phyloP scores from a whole-genome alignment of 148 eudicot genomes.

The Fagopyrum homotropicum region DNA sequence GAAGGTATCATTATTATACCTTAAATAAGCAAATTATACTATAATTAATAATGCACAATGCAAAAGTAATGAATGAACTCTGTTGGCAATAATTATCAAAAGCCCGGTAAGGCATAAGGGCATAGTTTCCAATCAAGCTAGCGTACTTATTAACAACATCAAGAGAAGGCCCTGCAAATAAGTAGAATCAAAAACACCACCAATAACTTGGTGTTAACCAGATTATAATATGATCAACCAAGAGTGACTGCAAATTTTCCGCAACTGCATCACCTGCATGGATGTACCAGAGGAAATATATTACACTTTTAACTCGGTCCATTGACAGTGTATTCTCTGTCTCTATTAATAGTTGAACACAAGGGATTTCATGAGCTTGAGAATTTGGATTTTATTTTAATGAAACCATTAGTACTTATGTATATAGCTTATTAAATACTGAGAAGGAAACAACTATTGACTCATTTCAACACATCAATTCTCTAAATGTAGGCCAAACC shows the following conservation, averaged over 20 bases:
- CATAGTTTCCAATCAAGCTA: conserved; percentile 76
- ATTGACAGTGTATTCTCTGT: too few species aligned
- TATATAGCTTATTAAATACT: too few species aligned
- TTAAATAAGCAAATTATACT: not conserved
- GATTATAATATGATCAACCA: too few species aligned
- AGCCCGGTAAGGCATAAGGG: conserved; percentile 98
- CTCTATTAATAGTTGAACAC: too few species aligned
- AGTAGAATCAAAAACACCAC: conserved; percentile 90
- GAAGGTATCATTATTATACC: conserved; percentile 13
- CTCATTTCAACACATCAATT: too few species aligned
- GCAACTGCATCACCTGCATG: conserved; percentile 80
- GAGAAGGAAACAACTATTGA: too few species aligned
- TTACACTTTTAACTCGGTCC: not conserved
- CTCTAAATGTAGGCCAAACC: too few species aligned
- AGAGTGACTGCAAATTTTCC: conserved; percentile 96
- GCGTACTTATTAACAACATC: conserved; percentile 89
- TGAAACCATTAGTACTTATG: too few species aligned
- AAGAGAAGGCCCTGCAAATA: conserved; percentile 77
- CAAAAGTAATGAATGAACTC: not conserved
- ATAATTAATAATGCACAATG: not conserved
- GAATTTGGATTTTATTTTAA: too few species aligned
- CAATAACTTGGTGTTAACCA: too few species aligned
- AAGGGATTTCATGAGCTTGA: too few species aligned
- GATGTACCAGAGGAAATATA: conserved; percentile 9
- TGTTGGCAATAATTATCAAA: conserved; percentile 37